A percentile compares a stretch with the other conserved stretches of the same genome.
These are phyloP conservation scores for Salvia sclarea DNA, from an alignment of 305 asterid genomes.

Conservation along the genomic window DNA sequence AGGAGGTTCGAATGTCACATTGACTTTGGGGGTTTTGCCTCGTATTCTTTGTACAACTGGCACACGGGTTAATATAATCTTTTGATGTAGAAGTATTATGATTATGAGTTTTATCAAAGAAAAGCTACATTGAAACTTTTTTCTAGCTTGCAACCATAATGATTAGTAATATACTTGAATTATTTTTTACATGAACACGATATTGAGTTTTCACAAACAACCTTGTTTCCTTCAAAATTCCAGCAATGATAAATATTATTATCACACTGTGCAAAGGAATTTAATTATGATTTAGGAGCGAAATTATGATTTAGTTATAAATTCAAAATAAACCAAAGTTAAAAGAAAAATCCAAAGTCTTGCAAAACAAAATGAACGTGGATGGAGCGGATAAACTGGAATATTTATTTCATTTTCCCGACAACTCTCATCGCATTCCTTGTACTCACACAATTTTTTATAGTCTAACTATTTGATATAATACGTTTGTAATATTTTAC, in stretches of 20 bases:
- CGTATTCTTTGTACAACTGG: conserved; percentile 17
- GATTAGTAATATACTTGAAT: background rate
- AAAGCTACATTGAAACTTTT: background rate
- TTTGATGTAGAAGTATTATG: background rate
- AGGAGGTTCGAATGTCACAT: conserved; percentile 8
- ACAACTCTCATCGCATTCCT: conserved; percentile 24
- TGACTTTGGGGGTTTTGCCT: conserved; percentile 25
- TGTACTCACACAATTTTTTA: background rate
- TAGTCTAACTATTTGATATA: background rate
- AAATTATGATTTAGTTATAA: background rate
- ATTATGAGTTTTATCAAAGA: background rate
- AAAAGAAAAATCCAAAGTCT: background rate
- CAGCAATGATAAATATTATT: background rate
- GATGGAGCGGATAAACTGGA: conserved; percentile 38
- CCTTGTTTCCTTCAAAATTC: background rate
- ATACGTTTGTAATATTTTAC: background rate
- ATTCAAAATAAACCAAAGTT: background rate
- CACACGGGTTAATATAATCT: conserved; percentile 8
- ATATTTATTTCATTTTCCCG: conserved; percentile 33
- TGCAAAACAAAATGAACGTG: conserved; percentile 42
- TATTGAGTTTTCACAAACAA: conserved; percentile 13
- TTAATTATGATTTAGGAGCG: background rate
- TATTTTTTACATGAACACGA: conserved; percentile 2
- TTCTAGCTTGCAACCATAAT: conserved; percentile 6
- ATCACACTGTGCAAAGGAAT: background rate